These are phyloP conservation scores for Pseudopyricularia javanii DNA, from an alignment of 2,329 filamentous ascomycete species.

Conservation along the genomic window DNA sequence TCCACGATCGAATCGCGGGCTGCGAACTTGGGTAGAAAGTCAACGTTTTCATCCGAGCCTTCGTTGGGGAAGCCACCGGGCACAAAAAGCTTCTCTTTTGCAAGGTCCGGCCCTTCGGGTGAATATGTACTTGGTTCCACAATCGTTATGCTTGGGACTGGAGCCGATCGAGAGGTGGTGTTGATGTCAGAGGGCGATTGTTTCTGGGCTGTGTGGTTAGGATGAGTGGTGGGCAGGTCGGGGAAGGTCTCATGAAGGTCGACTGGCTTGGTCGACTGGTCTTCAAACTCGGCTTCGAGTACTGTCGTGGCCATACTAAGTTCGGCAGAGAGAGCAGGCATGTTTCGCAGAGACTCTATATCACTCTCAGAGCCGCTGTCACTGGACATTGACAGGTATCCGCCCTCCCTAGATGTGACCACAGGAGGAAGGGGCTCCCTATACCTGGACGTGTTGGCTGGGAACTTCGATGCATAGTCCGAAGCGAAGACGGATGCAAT, in stretches of 20 bases:
- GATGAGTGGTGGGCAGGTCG: background rate
- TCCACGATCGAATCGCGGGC: background rate
- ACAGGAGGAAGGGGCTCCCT: constrained; percentile 58
- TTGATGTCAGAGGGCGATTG: background rate
- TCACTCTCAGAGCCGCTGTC: constrained; percentile 37
- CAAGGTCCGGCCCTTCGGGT: constrained; percentile 5
- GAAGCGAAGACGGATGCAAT: constrained; percentile 42
- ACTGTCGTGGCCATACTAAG: constrained; percentile 7
- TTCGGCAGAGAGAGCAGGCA: constrained; percentile 8
- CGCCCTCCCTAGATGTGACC: constrained; percentile 57
- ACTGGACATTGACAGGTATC: constrained; percentile 36
- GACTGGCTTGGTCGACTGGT: constrained; percentile 1
- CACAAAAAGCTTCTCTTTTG: constrained; percentile 22
- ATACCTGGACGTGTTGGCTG: constrained; percentile 43
- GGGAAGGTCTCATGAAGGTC: background rate
- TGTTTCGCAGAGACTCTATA: constrained; percentile 13
- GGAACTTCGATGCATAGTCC: constrained; percentile 39
- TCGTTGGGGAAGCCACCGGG: constrained; percentile 48
- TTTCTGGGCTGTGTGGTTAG: background rate
- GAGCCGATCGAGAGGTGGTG: background rate
- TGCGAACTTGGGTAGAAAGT: background rate
- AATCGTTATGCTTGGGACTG: constrained; percentile 31
- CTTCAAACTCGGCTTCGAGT: constrained; percentile 4
- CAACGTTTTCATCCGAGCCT: constrained; percentile 12
- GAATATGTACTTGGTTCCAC: constrained; percentile 22